Evolutionary conservation across 202 grass and related monocot species (phyloP).

Genomic region (Setaria viridis): DNA sequence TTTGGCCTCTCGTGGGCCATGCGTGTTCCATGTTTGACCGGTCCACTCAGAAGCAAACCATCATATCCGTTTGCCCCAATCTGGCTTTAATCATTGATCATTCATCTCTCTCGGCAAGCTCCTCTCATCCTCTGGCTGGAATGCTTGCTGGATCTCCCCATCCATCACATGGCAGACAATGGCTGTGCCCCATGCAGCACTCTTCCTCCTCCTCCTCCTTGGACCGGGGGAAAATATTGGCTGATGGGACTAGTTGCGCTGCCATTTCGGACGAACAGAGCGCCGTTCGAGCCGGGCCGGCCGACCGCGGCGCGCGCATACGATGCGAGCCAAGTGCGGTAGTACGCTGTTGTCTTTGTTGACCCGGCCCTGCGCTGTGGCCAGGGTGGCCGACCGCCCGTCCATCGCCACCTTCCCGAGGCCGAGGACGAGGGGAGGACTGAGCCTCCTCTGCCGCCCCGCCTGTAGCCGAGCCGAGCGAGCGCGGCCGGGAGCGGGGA

Average conservation of each 20-base stretch:
- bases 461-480: constrained; percentile 41
- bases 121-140: neutral
- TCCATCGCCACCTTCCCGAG: constrained; percentile 65
- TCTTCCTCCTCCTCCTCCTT: neutral
- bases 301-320: no score
- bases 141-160: neutral
- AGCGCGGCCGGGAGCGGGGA: neutral
- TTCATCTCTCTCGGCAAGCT: neutral
- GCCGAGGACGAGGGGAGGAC: constrained; percentile 42
- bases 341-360: constrained; percentile 46
- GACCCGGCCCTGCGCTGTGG: constrained; percentile 20
- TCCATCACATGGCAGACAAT: constrained; percentile 45
- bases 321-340: no score
- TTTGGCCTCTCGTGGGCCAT: neutral
- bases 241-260: neutral
- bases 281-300: neutral
- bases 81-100: constrained; percentile 41
- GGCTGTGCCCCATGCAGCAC: neutral
- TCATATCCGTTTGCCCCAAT: neutral
- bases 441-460: neutral
- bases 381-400: constrained; percentile 58
- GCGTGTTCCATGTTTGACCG: constrained; percentile 39
- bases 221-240: neutral
- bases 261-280: neutral
- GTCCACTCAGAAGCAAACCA: neutral